A percentile compares a stretch with the other conserved stretches of the same genome.
phyloP scores from a whole-genome alignment of 495 filamentous ascomycete species.

The Daldinia bambusicola region DNA sequence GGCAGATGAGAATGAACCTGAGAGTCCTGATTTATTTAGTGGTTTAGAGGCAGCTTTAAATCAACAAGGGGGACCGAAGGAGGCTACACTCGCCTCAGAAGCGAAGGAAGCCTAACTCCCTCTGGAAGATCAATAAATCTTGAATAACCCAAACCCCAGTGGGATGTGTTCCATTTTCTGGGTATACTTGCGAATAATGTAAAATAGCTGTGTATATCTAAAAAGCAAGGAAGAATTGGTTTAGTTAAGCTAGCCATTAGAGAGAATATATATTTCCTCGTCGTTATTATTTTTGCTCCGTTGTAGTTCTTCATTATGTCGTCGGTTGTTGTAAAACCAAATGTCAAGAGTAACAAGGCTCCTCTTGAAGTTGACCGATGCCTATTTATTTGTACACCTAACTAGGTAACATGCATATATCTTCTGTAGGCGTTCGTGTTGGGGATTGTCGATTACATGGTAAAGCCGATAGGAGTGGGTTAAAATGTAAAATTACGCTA shows the following conservation, averaged over 20 bases:
- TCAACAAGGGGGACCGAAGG: conserved; percentile 39
- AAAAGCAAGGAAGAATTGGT: neutral
- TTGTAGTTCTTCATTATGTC: too few species aligned
- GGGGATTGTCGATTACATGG: too few species aligned
- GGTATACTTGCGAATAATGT: conserved; percentile 9
- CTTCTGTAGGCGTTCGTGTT: too few species aligned
- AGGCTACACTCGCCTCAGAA: conserved; percentile 23
- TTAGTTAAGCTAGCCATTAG: too few species aligned
- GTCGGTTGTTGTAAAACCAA: too few species aligned
- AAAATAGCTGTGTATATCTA: conserved; percentile 2
- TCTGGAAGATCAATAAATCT: neutral
- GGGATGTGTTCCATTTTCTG: neutral
- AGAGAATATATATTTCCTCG: neutral
- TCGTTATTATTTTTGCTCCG: neutral
- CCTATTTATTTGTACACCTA: too few species aligned
- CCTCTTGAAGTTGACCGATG: too few species aligned
- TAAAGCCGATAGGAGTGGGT: too few species aligned
- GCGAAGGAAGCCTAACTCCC: neutral
- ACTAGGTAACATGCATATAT: too few species aligned
- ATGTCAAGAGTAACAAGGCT: too few species aligned
- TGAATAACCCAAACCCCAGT: neutral
- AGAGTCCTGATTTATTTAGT: conserved; percentile 48
- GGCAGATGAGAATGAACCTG: conserved; percentile 35
- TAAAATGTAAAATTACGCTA: too few species aligned
- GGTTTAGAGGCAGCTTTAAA: conserved; percentile 46